Percentiles rank a stretch among this genome's conserved stretches.
Evolutionary conservation across 148 eudicot genomes (phyloP).

Genomic region (Rhododendron molle): DNA sequence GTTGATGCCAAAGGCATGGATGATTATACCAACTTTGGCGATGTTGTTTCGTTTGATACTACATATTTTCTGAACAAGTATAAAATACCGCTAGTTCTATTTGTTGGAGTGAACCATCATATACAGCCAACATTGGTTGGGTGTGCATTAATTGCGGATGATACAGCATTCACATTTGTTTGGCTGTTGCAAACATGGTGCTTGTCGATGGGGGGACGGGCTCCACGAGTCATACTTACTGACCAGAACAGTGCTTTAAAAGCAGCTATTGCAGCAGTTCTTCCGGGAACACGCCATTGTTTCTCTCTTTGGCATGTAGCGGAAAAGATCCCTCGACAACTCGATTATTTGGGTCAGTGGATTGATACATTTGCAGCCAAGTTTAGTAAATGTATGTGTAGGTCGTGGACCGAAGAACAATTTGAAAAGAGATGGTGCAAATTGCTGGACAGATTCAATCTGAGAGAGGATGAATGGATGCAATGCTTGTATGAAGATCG

Average conservation of each 20-base stretch:
- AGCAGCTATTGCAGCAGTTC: constrained; percentile 40
- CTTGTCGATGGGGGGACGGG: constrained; percentile 49
- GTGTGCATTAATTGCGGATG: constrained; percentile 56
- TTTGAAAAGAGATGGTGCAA: constrained; percentile 65
- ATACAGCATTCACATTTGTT: constrained; percentile 41
- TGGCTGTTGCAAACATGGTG: constrained; percentile 67
- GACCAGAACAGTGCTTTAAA: constrained; percentile 42
- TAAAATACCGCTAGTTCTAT: constrained; percentile 51
- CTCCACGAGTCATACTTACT: constrained; percentile 50
- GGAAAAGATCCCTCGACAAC: constrained; percentile 45
- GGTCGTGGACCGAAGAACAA: constrained; percentile 55
- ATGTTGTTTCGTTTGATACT: constrained; percentile 56
- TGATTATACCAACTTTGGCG: constrained; percentile 55
- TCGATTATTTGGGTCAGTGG: constrained; percentile 41
- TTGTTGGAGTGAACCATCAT: constrained; percentile 66
- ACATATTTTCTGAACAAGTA: constrained; percentile 48
- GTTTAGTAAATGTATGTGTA: constrained; percentile 44
- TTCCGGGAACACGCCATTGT: constrained; percentile 47
- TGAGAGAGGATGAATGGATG: constrained; percentile 48
- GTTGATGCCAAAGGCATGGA: constrained; percentile 57
- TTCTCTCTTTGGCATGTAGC: constrained; percentile 47
- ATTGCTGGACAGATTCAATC: constrained; percentile 41
- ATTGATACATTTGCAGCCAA: constrained; percentile 41
- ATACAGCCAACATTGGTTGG: constrained; percentile 62
- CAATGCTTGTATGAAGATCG: constrained; percentile 50